Conservation (phyloP, 1,284 basidiomycete species). For the Laetiporus sulphureus region DNA sequence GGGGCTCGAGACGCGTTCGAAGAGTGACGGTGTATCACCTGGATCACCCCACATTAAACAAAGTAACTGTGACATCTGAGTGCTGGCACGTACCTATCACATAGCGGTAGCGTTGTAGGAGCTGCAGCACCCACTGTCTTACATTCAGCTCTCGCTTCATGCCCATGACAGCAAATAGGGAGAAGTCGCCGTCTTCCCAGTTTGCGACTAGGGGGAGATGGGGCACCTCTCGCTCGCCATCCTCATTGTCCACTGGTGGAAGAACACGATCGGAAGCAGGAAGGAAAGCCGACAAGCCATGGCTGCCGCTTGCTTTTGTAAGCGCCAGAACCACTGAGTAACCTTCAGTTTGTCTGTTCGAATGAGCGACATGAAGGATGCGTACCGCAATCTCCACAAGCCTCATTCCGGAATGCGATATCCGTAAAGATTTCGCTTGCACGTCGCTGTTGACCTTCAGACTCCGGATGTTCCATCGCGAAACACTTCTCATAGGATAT, state of each 20-base stretch:
- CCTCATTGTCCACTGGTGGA: constrained; percentile 1
- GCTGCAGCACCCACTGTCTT: constrained; percentile 32
- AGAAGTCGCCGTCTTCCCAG: constrained; percentile 33
- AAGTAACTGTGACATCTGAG: too few species aligned
- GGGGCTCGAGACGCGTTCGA: constrained; percentile 18
- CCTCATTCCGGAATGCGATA: constrained; percentile 34
- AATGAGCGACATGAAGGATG: constrained; percentile 4
- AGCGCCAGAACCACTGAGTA: constrained; percentile 36
- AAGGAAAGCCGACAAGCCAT: constrained; percentile 40
- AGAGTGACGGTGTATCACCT: constrained; percentile 20
- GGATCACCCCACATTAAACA: too few species aligned
- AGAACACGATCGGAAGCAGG: constrained; percentile 24
- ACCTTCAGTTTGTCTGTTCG: background rate
- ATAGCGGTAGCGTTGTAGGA: constrained; percentile 40
- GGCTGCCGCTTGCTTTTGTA: constrained; percentile 34
- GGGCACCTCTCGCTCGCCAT: too few species aligned
- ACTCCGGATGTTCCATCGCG: too few species aligned
- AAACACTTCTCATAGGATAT: constrained; percentile 21
- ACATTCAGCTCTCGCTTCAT: constrained; percentile 25
- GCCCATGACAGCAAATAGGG: constrained; percentile 29
- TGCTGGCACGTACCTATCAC: constrained; percentile 24
- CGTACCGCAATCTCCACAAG: constrained; percentile 45
- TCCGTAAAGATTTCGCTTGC: constrained; percentile 36
- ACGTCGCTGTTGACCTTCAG: constrained; percentile 5
- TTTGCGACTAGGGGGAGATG: constrained; percentile 35